Conservation (phyloP, 495 filamentous ascomycete genomes). For the Xylaria sp. region DNA sequence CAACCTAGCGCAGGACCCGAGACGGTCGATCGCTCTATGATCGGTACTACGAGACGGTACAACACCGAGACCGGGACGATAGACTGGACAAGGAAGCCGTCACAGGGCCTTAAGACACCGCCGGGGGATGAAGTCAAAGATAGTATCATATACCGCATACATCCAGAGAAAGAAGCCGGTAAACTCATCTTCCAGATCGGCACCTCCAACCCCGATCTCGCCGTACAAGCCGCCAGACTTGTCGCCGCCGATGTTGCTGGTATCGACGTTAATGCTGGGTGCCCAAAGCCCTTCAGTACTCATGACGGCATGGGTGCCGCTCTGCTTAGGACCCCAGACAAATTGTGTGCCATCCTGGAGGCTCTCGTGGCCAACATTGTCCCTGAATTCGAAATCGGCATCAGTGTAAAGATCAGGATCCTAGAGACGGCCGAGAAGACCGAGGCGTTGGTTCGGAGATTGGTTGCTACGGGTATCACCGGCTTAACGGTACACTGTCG, state of each 20-base stretch:
- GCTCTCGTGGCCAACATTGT: slow-evolving; percentile 81
- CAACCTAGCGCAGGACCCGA: slow-evolving; percentile 70
- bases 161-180: slow-evolving; percentile 73
- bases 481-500: slow-evolving; percentile 94
- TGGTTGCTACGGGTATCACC: slow-evolving; percentile 86
- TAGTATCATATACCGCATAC: slow-evolving; percentile 81
- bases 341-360: slow-evolving; percentile 78
- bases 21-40: slow-evolving; percentile 88
- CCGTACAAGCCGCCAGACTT: slow-evolving; percentile 81
- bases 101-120: slow-evolving; percentile 63
- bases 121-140: slow-evolving; percentile 56
- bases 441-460: slow-evolving; percentile 71
- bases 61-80: slow-evolving; percentile 78
- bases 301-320: slow-evolving; percentile 94
- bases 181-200: slow-evolving; percentile 90
- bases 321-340: slow-evolving; percentile 80
- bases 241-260: slow-evolving; percentile 88
- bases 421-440: slow-evolving; percentile 78
- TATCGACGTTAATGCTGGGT: slow-evolving; percentile 96
- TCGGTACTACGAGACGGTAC: slow-evolving; percentile 77
- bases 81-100: slow-evolving; percentile 80
- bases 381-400: slow-evolving; percentile 78
- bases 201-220: slow-evolving; percentile 77
- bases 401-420: slow-evolving; percentile 94
- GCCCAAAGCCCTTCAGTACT: slow-evolving; percentile 95